Evolutionary conservation across 2,329 filamentous ascomycete species (phyloP).

Genomic region (Pezicula radicicola): DNA sequence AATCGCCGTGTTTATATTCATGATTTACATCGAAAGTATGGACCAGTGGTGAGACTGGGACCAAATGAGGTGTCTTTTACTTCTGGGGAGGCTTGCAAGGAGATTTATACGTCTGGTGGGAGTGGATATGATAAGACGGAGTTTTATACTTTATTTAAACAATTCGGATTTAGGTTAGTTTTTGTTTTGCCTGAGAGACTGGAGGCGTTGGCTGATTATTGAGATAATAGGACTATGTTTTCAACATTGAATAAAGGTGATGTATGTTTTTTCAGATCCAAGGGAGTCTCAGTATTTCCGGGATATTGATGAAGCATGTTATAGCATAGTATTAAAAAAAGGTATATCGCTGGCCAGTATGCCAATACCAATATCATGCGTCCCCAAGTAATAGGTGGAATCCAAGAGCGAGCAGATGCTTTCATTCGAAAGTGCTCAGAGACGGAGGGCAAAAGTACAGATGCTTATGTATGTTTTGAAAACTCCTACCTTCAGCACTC

Average conservation of each 20-base stretch:
- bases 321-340: conserved; percentile 61
- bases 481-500: background rate
- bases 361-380: conserved; percentile 66
- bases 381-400: conserved; percentile 49
- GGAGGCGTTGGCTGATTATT: background rate
- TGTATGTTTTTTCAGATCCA: conserved; percentile 12
- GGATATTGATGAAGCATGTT: background rate
- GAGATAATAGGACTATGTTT: conserved; percentile 31
- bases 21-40: conserved; percentile 49
- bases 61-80: conserved; percentile 59
- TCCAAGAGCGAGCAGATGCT: conserved; percentile 51
- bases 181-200: background rate
- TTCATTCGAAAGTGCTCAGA: conserved; percentile 52
- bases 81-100: conserved; percentile 52
- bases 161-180: conserved; percentile 52
- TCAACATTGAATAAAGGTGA: conserved; percentile 28
- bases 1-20: conserved; percentile 54
- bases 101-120: conserved; percentile 60
- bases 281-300: background rate
- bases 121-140: conserved; percentile 65
- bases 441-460: conserved; percentile 43
- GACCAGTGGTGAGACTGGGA: conserved; percentile 53
- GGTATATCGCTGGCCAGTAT: conserved; percentile 63
- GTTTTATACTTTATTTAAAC: conserved; percentile 59
- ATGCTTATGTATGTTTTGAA: conserved; percentile 52